phyloP scores from a whole-genome alignment of 148 eudicot genomes.

The Rhododendron henanense region DNA sequence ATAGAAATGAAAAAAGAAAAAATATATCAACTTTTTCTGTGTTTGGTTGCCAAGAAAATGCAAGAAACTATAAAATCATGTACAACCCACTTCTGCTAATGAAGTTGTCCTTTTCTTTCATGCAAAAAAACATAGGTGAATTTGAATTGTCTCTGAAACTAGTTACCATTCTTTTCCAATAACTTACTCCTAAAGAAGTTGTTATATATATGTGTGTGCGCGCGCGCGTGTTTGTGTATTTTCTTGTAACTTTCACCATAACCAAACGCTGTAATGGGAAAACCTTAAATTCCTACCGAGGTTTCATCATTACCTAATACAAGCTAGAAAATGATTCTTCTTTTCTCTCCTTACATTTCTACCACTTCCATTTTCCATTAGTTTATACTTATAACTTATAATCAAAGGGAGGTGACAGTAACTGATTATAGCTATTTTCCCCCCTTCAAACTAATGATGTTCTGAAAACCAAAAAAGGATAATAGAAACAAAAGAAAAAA shows the following conservation, averaged over 20 bases:
- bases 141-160: background rate
- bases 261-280: no score
- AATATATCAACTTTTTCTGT: background rate
- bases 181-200: background rate
- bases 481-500: background rate
- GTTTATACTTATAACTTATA: background rate
- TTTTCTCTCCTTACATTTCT: background rate
- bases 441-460: background rate
- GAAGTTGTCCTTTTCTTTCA: background rate
- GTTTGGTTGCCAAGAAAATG: background rate
- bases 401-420: background rate
- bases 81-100: background rate
- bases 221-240: no score
- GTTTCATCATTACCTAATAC: background rate
- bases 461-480: background rate
- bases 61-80: background rate
- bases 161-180: background rate
- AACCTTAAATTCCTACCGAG: no score
- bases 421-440: background rate
- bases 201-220: background rate
- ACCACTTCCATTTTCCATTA: background rate
- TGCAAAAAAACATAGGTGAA: background rate
- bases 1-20: background rate
- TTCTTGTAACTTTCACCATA: no score
- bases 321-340: background rate